phyloP scores from a whole-genome alignment of 2,329 filamentous ascomycete species.

The Penicillium hesseltinei region DNA sequence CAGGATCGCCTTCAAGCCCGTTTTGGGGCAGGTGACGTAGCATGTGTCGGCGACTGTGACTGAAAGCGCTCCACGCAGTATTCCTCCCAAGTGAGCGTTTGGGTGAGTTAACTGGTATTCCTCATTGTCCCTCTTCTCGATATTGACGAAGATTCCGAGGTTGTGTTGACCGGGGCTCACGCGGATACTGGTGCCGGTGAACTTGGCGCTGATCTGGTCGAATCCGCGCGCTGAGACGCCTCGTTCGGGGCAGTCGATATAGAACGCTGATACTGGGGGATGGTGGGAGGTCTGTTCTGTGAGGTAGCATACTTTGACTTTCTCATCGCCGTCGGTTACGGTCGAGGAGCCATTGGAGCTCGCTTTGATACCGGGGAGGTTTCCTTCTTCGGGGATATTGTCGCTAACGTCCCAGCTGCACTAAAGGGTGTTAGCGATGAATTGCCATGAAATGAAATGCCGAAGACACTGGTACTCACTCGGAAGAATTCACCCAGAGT shows the following conservation, averaged over 20 bases:
- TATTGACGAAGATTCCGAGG: slow-evolving; percentile 87
- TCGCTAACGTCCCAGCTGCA: slow-evolving; percentile 95
- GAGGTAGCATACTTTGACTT: slow-evolving; percentile 82
- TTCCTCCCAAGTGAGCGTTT: slow-evolving; percentile 83
- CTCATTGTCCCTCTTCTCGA: slow-evolving; percentile 77
- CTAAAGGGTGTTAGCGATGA: slow-evolving; percentile 43
- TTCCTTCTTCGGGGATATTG: slow-evolving; percentile 63
- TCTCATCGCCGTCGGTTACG: slow-evolving; percentile 39
- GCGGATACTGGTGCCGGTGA: slow-evolving; percentile 91
- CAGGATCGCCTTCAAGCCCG: slow-evolving; percentile 84
- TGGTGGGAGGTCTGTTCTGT: slow-evolving; percentile 98
- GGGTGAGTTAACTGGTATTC: slow-evolving; percentile 95
- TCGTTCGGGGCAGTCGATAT: slow-evolving; percentile 86
- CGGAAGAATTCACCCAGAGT: slow-evolving; percentile 96
- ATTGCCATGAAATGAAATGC: not conserved
- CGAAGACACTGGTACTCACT: slow-evolving; percentile 50
- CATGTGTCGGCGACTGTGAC: slow-evolving; percentile 88
- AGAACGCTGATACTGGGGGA: slow-evolving; percentile 94
- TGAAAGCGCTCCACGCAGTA: slow-evolving; percentile 81
- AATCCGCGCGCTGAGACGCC: slow-evolving; percentile 85
- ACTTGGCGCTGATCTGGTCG: slow-evolving; percentile 95
- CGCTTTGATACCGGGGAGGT: slow-evolving; percentile 32
- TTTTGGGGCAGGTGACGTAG: slow-evolving; percentile 85
- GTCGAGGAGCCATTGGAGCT: slow-evolving; percentile 34
- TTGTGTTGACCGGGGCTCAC: slow-evolving; percentile 92